Percentiles rank a stretch among this genome's conserved stretches.
phyloP scores from a whole-genome alignment of 2,329 filamentous ascomycete genomes.

The Elsinoe arachidis region DNA sequence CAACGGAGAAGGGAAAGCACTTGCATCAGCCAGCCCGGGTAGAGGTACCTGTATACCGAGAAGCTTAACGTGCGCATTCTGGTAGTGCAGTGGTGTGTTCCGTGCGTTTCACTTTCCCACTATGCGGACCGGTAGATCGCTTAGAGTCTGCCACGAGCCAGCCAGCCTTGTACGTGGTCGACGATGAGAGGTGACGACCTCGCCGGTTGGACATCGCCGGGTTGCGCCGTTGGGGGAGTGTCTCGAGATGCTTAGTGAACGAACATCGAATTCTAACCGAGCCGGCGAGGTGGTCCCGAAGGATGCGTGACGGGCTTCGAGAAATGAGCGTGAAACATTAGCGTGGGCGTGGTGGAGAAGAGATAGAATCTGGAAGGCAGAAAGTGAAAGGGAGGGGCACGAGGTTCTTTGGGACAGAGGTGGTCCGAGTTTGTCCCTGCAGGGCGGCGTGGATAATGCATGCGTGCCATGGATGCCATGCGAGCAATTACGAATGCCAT shows the following conservation, averaged over 20 bases:
- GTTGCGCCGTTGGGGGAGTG: not conserved
- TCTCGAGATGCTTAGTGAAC: not conserved
- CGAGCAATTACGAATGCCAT: too few relatives aligned
- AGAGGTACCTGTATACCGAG: not conserved
- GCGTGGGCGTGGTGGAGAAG: not conserved
- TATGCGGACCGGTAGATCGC: conserved; percentile 10
- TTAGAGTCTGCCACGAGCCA: not conserved
- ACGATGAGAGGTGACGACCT: not conserved
- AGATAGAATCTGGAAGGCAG: not conserved
- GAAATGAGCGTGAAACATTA: not conserved
- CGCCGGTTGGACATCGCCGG: not conserved
- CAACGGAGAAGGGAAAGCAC: not conserved
- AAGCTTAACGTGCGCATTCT: not conserved
- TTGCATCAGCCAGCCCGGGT: not conserved
- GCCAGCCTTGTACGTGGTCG: not conserved
- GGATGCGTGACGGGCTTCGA: not conserved
- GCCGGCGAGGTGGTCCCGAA: not conserved
- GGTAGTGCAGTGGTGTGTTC: not conserved
- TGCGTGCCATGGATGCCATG: too few relatives aligned
- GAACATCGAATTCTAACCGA: not conserved
- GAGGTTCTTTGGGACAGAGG: too few relatives aligned
- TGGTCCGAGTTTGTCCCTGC: not conserved
- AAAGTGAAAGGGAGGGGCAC: not conserved
- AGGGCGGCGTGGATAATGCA: not conserved
- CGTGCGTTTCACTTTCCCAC: conserved; percentile 4